Percentiles rank a stretch among this genome's conserved stretches.
Evolutionary conservation across 495 filamentous ascomycete genomes (phyloP).

Genomic region (Xylaria cubensis): DNA sequence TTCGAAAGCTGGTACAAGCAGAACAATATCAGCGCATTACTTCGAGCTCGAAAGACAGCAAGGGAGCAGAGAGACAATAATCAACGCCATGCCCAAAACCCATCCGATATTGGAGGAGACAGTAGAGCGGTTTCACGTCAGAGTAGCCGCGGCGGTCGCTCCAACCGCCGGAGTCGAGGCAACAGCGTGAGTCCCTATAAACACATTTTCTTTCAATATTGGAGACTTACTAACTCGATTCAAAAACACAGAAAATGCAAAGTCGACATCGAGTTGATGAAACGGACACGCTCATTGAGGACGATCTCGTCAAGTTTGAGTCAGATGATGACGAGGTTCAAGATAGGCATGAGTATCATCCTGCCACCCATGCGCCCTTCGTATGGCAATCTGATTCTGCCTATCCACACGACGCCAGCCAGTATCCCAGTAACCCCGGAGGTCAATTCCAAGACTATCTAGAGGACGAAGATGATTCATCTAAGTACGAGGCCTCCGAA

Average conservation of each 20-base stretch:
- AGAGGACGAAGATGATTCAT: constrained; percentile 27
- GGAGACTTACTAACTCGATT: constrained; percentile 11
- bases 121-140: constrained; percentile 12
- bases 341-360: constrained; percentile 20
- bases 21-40: constrained; percentile 68
- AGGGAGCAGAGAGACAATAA: constrained; percentile 67
- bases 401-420: constrained; percentile 31
- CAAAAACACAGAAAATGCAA: constrained; percentile 1
- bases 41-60: constrained; percentile 71
- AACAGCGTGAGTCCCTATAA: constrained; percentile 28
- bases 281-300: constrained; percentile 8
- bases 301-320: constrained; percentile 41
- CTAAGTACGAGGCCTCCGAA: constrained; percentile 43
- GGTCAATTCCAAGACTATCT: constrained; percentile 23
- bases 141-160: constrained; percentile 29
- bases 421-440: constrained; percentile 25
- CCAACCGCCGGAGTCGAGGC: constrained; percentile 29
- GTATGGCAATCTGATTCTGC: constrained; percentile 26
- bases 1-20: constrained; percentile 75
- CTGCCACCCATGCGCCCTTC: constrained; percentile 26
- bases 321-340: constrained; percentile 36
- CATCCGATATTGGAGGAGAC: constrained; percentile 8
- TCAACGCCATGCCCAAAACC: constrained; percentile 29
- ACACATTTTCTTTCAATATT: background rate
- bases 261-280: background rate